phyloP scores from a whole-genome alignment of 208 protist species.

The Trypanosoma lewisi region DNA sequence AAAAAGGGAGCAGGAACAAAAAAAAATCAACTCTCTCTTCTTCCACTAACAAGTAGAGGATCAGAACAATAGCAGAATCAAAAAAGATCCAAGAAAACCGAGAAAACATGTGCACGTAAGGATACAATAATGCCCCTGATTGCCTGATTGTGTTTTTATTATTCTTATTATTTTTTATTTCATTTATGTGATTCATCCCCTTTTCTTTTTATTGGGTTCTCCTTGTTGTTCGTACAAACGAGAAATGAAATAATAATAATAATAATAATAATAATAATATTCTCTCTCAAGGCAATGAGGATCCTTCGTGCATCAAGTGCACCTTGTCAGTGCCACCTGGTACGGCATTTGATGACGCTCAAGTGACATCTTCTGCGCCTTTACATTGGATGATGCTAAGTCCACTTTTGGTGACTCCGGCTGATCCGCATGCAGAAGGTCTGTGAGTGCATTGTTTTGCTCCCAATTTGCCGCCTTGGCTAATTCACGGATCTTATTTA shows the following conservation, averaged over 20 bases:
- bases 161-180: no score
- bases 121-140: no score
- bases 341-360: slow-evolving; percentile 66
- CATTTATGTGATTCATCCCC: no score
- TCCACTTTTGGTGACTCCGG: slow-evolving; percentile 42
- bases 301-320: no score
- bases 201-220: no score
- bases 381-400: slow-evolving; percentile 20
- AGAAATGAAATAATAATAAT: slow-evolving; percentile 6
- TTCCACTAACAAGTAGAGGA: no score
- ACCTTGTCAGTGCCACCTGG: slow-evolving; percentile 46
- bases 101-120: no score
- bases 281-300: no score
- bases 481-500: slow-evolving; percentile 56
- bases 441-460: slow-evolving; percentile 34
- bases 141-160: no score
- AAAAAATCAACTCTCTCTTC: slow-evolving; percentile 9
- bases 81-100: no score
- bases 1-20: slow-evolving; percentile 2
- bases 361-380: slow-evolving; percentile 42
- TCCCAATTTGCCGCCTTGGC: slow-evolving; percentile 50
- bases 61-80: no score
- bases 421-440: slow-evolving; percentile 45
- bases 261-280: slow-evolving; percentile 6
- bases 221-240: no score